Percentiles rank a stretch among this genome's conserved stretches.
Conservation (phyloP, 805 yeast species). For the Metschnikowia henanensis region DNA sequence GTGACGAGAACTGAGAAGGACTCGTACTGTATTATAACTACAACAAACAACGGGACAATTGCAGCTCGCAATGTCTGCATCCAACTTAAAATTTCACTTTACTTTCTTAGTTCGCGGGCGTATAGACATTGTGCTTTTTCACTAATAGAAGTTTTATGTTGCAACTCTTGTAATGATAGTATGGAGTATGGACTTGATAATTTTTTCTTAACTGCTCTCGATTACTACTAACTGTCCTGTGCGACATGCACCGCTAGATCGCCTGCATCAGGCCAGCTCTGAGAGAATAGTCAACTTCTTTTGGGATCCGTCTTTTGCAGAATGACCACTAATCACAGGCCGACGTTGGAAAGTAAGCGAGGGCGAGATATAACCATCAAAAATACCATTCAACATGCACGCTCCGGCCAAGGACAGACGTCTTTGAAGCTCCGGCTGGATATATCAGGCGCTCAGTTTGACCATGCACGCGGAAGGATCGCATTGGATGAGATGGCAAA, state of each 20-base stretch:
- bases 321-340: conserved; percentile 46
- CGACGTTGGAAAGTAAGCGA: conserved; percentile 41
- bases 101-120: no score
- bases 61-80: no score
- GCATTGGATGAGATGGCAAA: conserved; percentile 26
- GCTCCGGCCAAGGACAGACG: conserved; percentile 33
- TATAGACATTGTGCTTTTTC: no score
- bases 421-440: conserved; percentile 34
- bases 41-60: neutral
- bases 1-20: conserved; percentile 23
- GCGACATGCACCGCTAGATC: no score
- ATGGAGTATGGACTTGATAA: no score
- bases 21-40: neutral
- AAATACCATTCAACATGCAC: conserved; percentile 37
- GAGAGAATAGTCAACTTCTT: neutral
- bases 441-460: conserved; percentile 17
- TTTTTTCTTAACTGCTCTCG: no score
- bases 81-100: no score
- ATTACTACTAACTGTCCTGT: no score
- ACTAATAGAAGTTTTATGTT: no score
- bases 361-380: conserved; percentile 33
- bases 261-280: neutral
- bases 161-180: no score
- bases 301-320: neutral
- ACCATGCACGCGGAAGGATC: conserved; percentile 14